These are phyloP conservation scores for Aspergillus ruber DNA, from an alignment of 2,329 filamentous ascomycete genomes.

Conservation along the genomic window DNA sequence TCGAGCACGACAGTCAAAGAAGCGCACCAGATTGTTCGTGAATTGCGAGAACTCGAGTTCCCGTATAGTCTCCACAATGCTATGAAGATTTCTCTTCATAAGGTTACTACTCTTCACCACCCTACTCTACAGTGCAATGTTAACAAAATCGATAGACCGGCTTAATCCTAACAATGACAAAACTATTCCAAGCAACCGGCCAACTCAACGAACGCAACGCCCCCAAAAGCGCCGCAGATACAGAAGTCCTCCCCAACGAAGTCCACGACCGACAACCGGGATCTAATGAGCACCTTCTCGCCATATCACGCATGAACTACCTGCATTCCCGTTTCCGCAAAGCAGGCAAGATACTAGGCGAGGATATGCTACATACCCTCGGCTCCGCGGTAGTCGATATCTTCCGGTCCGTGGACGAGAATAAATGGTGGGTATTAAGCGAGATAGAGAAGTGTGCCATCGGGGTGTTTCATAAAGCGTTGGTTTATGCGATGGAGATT, in stretches of 20 bases:
- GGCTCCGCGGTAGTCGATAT: constrained; percentile 57
- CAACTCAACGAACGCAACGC: constrained; percentile 38
- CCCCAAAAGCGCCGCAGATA: constrained; percentile 44
- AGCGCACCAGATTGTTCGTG: constrained; percentile 18
- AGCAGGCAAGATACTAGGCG: constrained; percentile 49
- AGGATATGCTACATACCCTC: constrained; percentile 55
- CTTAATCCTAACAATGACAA: constrained; percentile 44
- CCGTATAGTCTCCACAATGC: constrained; percentile 20
- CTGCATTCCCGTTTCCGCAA: constrained; percentile 49
- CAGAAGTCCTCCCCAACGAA: constrained; percentile 39
- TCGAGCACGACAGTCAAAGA: constrained; percentile 24
- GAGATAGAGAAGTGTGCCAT: constrained; percentile 59
- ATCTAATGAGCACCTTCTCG: constrained; percentile 36
- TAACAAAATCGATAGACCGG: constrained; percentile 31
- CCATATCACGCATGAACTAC: constrained; percentile 54
- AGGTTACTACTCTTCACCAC: constrained; percentile 9
- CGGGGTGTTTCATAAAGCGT: constrained; percentile 57
- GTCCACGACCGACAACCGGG: constrained; percentile 29
- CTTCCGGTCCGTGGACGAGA: constrained; percentile 50
- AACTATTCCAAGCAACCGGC: constrained; percentile 38
- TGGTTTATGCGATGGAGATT: constrained; percentile 61
- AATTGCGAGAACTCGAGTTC: constrained; percentile 24
- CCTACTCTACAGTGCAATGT: too few species aligned
- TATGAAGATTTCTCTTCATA: constrained; percentile 16
- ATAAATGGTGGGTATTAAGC: constrained; percentile 60